Conservation (phyloP, 2,329 filamentous ascomycete species). For the Lachnellula subtilissima region DNA sequence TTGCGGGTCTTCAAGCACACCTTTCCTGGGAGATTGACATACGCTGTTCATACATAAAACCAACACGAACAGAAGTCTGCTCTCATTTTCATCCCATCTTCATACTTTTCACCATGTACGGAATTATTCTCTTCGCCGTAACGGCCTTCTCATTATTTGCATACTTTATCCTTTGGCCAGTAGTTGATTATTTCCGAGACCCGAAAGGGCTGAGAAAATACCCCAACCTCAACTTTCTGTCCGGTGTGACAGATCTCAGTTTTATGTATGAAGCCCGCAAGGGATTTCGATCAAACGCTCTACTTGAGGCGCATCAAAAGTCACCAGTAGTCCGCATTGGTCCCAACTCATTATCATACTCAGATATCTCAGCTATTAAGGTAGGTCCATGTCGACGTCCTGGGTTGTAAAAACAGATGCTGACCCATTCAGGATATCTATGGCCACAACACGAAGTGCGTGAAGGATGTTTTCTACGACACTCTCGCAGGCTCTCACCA, state of each 20-base stretch:
- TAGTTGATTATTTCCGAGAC: conserved; percentile 41
- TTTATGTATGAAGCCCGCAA: conserved; percentile 42
- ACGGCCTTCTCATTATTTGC: conserved; percentile 12
- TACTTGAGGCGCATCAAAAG: conserved; percentile 42
- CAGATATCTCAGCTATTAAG: conserved; percentile 39
- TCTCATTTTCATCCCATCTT: too few relatives aligned
- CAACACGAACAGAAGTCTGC: too few relatives aligned
- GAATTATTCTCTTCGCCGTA: too few relatives aligned
- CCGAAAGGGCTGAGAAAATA: conserved; percentile 45
- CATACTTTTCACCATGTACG: too few relatives aligned
- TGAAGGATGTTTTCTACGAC: conserved; percentile 45
- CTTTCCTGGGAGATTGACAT: too few relatives aligned
- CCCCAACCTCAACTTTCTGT: conserved; percentile 39
- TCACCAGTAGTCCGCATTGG: conserved; percentile 42
- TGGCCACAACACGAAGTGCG: conserved; percentile 46
- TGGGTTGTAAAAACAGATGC: not conserved
- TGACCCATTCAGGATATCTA: conserved; percentile 40
- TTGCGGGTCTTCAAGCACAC: too few relatives aligned
- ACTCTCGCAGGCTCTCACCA: conserved; percentile 43
- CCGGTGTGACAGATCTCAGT: conserved; percentile 42
- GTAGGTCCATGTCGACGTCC: not conserved
- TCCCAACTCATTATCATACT: conserved; percentile 41
- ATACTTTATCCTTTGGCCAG: conserved; percentile 38
- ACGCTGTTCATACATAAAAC: too few relatives aligned
- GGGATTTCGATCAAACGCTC: conserved; percentile 39